These are phyloP conservation scores for Camellia oleifera DNA, from an alignment of 179 eudicot genomes.

Conservation along the genomic window DNA sequence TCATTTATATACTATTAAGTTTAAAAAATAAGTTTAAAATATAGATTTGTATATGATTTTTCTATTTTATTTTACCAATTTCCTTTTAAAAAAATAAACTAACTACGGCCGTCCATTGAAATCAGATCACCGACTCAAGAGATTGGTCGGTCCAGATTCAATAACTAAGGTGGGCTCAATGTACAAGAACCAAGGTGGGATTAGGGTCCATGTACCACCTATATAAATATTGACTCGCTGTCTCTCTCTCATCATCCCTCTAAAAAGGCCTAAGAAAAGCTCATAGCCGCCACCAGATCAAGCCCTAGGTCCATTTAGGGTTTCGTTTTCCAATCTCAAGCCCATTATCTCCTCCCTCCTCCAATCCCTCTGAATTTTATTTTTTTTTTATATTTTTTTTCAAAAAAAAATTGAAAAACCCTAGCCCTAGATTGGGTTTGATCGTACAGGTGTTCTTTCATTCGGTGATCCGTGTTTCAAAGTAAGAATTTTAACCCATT, in stretches of 20 bases:
- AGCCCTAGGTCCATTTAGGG: conserved; percentile 14
- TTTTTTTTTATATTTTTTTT: neutral
- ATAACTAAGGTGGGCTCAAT: neutral
- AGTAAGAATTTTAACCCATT: neutral
- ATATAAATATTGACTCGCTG: neutral
- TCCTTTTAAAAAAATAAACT: neutral
- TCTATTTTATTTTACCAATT: too few relatives aligned
- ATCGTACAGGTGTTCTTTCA: neutral
- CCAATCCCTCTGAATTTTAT: neutral
- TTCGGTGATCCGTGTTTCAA: neutral
- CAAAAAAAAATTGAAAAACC: neutral
- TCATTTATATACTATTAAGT: too few relatives aligned
- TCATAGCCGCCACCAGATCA: neutral
- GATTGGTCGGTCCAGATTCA: conserved; percentile 2
- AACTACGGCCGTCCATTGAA: conserved; percentile 15
- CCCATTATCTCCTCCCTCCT: conserved; percentile 11
- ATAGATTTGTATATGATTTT: too few relatives aligned
- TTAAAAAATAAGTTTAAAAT: too few relatives aligned
- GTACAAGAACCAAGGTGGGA: neutral
- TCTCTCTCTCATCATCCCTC: too few relatives aligned
- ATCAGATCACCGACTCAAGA: conserved; percentile 14
- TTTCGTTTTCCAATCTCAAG: neutral
- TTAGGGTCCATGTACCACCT: neutral
- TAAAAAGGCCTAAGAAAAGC: neutral
- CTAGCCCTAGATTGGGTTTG: conserved; percentile 1